Conservation (phyloP, 257 asterid genomes). For the Dorcoceras hygrometricum region DNA sequence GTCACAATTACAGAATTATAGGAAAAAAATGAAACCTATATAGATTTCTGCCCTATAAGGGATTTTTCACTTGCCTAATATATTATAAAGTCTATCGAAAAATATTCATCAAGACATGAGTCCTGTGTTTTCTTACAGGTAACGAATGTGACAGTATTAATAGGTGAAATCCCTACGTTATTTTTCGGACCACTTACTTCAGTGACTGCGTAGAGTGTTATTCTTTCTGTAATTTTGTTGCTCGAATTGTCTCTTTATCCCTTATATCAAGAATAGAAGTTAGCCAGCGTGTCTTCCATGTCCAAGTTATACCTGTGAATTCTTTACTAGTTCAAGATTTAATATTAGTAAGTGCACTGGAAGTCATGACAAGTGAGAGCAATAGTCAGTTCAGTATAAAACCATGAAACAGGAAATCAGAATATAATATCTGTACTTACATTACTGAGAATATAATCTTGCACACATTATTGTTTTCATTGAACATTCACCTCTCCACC, state of each 20-base stretch:
- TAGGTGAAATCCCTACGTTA: no score
- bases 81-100: constrained; percentile 4
- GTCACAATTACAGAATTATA: constrained; percentile 1
- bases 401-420: background rate
- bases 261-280: no score
- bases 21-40: background rate
- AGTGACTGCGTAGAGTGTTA: no score
- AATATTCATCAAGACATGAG: background rate
- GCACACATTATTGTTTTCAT: background rate
- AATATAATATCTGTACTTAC: background rate
- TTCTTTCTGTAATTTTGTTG: background rate
- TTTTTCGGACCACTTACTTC: no score
- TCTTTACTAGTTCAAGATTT: background rate
- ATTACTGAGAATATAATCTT: background rate
- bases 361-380: background rate
- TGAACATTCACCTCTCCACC: background rate
- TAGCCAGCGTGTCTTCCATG: background rate
- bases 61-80: background rate
- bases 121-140: no score
- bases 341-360: background rate
- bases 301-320: background rate
- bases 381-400: background rate
- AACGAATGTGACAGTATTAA: no score
- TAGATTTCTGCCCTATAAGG: background rate
- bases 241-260: no score